Evolutionary conservation across 2,329 filamentous ascomycete genomes (phyloP).

Genomic region (Orbilia quercus): DNA sequence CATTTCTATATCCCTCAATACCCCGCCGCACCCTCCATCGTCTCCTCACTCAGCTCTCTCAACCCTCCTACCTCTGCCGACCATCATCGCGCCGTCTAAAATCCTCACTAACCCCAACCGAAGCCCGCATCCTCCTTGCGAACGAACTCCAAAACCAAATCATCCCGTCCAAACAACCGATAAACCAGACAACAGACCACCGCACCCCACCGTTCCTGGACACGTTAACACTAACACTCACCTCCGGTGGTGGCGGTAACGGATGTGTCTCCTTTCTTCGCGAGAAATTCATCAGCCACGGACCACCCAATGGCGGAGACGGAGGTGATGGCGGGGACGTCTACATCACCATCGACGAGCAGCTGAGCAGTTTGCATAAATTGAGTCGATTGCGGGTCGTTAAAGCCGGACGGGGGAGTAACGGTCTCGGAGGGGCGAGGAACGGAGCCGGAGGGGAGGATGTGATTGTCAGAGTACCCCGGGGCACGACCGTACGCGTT

Average conservation of each 20-base stretch:
- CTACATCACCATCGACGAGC: constrained; percentile 89
- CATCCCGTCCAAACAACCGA: constrained; percentile 65
- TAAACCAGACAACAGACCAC: constrained; percentile 72
- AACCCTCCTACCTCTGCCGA: constrained; percentile 50
- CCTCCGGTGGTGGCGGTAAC: constrained; percentile 84
- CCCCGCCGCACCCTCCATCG: constrained; percentile 44
- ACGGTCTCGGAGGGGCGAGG: constrained; percentile 78
- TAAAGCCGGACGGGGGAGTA: constrained; percentile 79
- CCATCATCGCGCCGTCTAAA: constrained; percentile 28
- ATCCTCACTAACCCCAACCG: constrained; percentile 73
- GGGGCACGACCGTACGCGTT: constrained; percentile 90
- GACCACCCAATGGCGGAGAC: constrained; percentile 93
- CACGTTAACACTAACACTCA: constrained; percentile 79
- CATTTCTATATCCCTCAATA: constrained; percentile 51
- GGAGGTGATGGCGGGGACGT: constrained; percentile 91
- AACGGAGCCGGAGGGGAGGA: constrained; percentile 86
- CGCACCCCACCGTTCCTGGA: constrained; percentile 85
- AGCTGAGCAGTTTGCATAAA: constrained; percentile 88
- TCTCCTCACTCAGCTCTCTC: constrained; percentile 23
- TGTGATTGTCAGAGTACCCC: constrained; percentile 86
- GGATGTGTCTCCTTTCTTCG: constrained; percentile 94
- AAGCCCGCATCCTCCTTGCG: constrained; percentile 69
- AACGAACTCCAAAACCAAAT: constrained; percentile 68
- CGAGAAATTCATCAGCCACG: constrained; percentile 88
- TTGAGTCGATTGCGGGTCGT: constrained; percentile 80